Base-by-base conservation (phyloP, 192 early-diverging fungal genomes). In the Haplosporangium gracile region DNA sequence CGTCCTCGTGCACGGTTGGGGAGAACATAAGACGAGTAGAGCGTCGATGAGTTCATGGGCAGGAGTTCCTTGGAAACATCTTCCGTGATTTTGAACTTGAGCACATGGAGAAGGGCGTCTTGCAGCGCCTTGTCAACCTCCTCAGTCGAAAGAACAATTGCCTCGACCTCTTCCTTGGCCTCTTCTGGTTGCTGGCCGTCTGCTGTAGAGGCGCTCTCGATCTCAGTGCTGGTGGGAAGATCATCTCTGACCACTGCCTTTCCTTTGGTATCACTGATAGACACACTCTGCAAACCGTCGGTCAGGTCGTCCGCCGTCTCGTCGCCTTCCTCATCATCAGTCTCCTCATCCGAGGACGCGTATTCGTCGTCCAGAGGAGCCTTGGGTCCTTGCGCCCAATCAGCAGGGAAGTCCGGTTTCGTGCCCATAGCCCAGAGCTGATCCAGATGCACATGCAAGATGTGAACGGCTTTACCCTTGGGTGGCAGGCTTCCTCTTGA, bases 71-170 rank as follows among this genome's bases (percentile, higher is more conserved):
- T 87, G 5, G 94, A 80, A 45, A 90, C 88, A 20, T 88, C 85
- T 29, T 90, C 71, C 51, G 91, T 91, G 36, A 97, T 90, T 65
- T 93, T 94, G 29, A 92, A 93, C 40, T 93, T 91, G 69, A 97
- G 89, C 4, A 91, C 92, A 32, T 95, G 95, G 69, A 94, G 89
- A 36, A 99, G 89, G 38, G 95, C 88, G 9, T 77, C 86, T 74
- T 96, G 90, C 9, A 99, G 88, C 39, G 95, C 68, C n/a, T 88
- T 82, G 85, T 99, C 97, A 72, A 96, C 94, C 51, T 97, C 97
- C 80, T 87, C 78, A 51, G 87, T 82, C 0, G 79, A 45, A 49
- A 78, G 76, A 0, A 55, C 60, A 80, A 79, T 57, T 16, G 63
- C 40, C 9, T 71, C 38, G 10, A 69, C 45, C 36, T 72, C 70